Evolutionary conservation across 768 basidiomycete genomes (phyloP).

Genomic region (Boletus tomentosulus): DNA sequence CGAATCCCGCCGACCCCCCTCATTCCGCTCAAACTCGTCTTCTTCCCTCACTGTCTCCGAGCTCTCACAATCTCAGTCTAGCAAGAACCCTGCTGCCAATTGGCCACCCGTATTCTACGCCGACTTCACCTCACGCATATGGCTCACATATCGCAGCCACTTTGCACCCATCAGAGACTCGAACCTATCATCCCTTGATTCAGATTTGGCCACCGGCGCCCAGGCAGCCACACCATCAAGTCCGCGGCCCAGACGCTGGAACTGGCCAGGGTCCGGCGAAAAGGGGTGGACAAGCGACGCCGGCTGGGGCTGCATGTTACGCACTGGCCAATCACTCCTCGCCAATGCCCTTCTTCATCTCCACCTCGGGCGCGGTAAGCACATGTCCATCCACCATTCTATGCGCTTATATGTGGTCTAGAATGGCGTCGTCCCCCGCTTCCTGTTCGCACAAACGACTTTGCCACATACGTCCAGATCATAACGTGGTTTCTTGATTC

Average conservation of each 20-base stretch:
- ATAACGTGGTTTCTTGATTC: constrained; percentile 95
- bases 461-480: constrained; percentile 86
- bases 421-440: constrained; percentile 82
- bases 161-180: constrained; percentile 77
- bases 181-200: constrained; percentile 41
- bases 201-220: constrained; percentile 27
- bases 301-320: constrained; percentile 91
- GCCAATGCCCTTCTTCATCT: constrained; percentile 75
- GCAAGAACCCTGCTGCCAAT: constrained; percentile 33
- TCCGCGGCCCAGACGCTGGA: constrained; percentile 53
- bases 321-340: constrained; percentile 81
- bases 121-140: constrained; percentile 85
- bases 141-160: constrained; percentile 89
- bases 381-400: constrained; percentile 1
- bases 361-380: constrained; percentile 69
- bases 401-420: constrained; percentile 29
- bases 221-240: constrained; percentile 37
- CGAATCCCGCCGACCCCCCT: constrained; percentile 40
- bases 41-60: constrained; percentile 35
- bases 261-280: constrained; percentile 60
- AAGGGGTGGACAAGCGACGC: constrained; percentile 82
- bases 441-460: constrained; percentile 55
- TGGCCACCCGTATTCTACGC: constrained; percentile 85
- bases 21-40: constrained; percentile 43
- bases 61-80: constrained; percentile 35